A percentile compares a stretch with the other conserved stretches of the same genome.
Conservation (phyloP, 2,329 filamentous ascomycete species). For the Colletotrichum sp. region DNA sequence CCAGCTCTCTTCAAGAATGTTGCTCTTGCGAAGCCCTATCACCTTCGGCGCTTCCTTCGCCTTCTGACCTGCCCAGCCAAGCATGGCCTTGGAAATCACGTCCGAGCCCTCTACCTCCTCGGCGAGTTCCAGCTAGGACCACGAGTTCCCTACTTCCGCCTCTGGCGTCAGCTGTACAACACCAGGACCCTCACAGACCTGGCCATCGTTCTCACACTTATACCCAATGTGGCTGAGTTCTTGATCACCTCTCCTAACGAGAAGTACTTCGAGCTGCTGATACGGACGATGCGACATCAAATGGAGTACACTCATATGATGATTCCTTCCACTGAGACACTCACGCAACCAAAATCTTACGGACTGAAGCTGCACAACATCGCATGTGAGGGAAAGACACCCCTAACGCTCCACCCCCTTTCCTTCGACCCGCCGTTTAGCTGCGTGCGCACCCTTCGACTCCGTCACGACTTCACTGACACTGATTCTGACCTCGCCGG, state of each 20-base stretch:
- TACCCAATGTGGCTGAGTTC: background rate
- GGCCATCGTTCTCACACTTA: background rate
- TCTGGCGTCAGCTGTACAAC: background rate
- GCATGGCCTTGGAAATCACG: background rate
- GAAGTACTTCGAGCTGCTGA: background rate
- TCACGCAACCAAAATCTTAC: background rate
- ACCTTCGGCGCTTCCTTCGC: background rate
- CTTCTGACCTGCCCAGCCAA: background rate
- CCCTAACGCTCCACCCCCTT: background rate
- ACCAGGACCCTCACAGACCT: background rate
- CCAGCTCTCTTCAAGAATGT: background rate
- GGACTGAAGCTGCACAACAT: background rate
- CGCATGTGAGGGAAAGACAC: background rate
- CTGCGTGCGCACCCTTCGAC: background rate
- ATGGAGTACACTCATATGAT: background rate
- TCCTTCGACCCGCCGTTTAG: background rate
- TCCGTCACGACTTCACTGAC: background rate
- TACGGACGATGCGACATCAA: background rate
- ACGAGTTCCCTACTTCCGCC: background rate
- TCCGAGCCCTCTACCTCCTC: background rate
- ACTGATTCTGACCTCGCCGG: background rate
- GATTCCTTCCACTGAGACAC: background rate
- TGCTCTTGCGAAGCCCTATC: background rate
- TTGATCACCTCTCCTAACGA: background rate
- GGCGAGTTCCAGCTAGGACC: background rate